Evolutionary conservation across 805 yeast genomes (phyloP).

Genomic region (Spathaspora gorwiae): DNA sequence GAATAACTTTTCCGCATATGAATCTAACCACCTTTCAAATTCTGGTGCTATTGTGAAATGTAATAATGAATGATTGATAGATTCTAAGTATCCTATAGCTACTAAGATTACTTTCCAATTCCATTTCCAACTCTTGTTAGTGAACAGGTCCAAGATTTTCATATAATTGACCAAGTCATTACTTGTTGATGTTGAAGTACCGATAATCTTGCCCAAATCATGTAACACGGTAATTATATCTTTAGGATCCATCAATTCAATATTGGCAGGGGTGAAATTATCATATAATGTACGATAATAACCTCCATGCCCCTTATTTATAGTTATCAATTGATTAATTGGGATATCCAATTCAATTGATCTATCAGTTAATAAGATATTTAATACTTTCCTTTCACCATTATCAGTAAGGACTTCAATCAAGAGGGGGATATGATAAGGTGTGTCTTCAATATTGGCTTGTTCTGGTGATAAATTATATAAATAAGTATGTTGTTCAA

Average conservation of each 20-base stretch:
- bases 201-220: constrained; percentile 38
- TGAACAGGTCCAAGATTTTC: constrained; percentile 22
- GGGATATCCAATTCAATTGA: constrained; percentile 26
- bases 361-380: constrained; percentile 43
- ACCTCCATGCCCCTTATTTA: constrained; percentile 45
- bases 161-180: constrained; percentile 29
- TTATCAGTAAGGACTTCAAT: constrained; percentile 27
- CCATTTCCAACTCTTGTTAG: constrained; percentile 16
- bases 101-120: constrained; percentile 31
- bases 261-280: constrained; percentile 17
- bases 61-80: constrained; percentile 25
- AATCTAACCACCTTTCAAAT: constrained; percentile 20
- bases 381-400: constrained; percentile 26
- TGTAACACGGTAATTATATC: constrained; percentile 35
- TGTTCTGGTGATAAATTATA: constrained; percentile 17
- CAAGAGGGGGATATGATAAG: constrained; percentile 59
- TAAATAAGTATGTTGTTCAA: constrained; percentile 38
- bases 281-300: constrained; percentile 49
- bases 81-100: constrained; percentile 31
- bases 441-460: constrained; percentile 44
- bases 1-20: constrained; percentile 14
- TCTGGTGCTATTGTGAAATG: constrained; percentile 22
- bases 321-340: constrained; percentile 26
- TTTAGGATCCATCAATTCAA: constrained; percentile 1
- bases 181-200: constrained; percentile 13